Evolutionary conservation across 305 asterid genomes (phyloP), one percentile per base, ranked within the genome.

Genomic region (Solanum hybrid): DNA sequence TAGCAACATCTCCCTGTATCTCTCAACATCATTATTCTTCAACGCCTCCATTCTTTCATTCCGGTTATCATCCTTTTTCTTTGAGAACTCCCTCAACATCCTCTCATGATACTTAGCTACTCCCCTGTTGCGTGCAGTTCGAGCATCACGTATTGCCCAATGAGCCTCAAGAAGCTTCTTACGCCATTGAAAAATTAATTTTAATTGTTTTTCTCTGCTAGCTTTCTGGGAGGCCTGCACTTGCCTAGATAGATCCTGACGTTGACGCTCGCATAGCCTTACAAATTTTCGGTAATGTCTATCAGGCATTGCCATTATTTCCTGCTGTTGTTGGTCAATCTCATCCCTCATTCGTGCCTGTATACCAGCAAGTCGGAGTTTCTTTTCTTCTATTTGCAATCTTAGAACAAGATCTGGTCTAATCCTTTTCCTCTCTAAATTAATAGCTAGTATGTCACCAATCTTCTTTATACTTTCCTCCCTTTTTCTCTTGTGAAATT

Each of bases 271-370:
- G 90, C 99, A 98, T 85, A 98, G 93, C 89, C 99, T 91, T 88
- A 97, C 96, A 91, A 98, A 98, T 90, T 98, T 98, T 40, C 99
- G 94, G 93, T 98, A 98, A 34, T 98, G 99, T 89, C 99, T 94
- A 91, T 97, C 99, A 78, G 99, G 99, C 99, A 98, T 98, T 38
- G 98, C 95, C 99, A 98, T 95, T 88, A 98, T 98, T 92, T 98
- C 99, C 91, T 92, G 94, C 88, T 98, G 99, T 84, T 98, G 99
- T 88, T 94, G 98, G 92, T 97, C 99, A 89, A 98, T 96, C 94
- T 98, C 99, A 90, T 94, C 97, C 92, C 99, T 95, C 91, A 98
- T 85, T 37, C 99, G 97, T 85, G 98, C 95, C 93, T 98, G 99
- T 90, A 92, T 91, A 93, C 96, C 99, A 36, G 95, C 98, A 88